phyloP scores from a whole-genome alignment of 495 filamentous ascomycete species.

The Podospora fimiseda region DNA sequence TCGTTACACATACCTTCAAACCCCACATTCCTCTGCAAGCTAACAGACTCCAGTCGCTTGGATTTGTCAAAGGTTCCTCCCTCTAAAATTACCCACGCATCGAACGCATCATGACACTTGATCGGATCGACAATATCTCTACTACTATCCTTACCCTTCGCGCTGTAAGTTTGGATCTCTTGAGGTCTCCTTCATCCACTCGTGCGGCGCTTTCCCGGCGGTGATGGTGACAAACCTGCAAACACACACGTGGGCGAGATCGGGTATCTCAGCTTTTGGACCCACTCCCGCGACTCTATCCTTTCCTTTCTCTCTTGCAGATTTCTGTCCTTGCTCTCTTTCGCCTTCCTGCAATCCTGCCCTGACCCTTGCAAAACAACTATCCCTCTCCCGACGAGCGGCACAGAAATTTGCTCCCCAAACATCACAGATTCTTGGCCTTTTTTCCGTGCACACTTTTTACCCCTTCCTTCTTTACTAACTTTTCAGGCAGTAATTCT shows the following conservation, averaged over 20 bases:
- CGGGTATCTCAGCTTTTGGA: not conserved
- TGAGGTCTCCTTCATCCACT: not conserved
- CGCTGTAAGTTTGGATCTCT: conserved; percentile 20
- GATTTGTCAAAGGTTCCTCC: not conserved
- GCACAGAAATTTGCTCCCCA: too few species aligned
- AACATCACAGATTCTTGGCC: too few species aligned
- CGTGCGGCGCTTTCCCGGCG: not conserved
- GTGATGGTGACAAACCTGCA: too few species aligned
- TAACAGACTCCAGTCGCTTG: too few species aligned
- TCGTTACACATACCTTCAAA: not conserved
- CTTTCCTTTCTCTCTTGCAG: too few species aligned
- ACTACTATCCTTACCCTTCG: conserved; percentile 15
- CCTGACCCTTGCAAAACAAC: too few species aligned
- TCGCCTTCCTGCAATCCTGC: not conserved
- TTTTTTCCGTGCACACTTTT: too few species aligned
- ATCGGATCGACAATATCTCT: conserved; percentile 8
- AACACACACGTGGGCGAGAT: not conserved
- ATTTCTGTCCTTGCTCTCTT: not conserved
- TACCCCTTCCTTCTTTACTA: too few species aligned
- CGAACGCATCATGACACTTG: conserved; percentile 25
- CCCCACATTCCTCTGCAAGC: too few species aligned
- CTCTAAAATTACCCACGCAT: conserved; percentile 2
- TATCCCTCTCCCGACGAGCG: too few species aligned
- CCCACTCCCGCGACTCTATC: not conserved
- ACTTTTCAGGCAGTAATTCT: not conserved